Evolutionary conservation across 2,329 filamentous ascomycete species (phyloP), one percentile per base, ranked within the genome.

Genomic region (Paraphoma chrysanthemicola): DNA sequence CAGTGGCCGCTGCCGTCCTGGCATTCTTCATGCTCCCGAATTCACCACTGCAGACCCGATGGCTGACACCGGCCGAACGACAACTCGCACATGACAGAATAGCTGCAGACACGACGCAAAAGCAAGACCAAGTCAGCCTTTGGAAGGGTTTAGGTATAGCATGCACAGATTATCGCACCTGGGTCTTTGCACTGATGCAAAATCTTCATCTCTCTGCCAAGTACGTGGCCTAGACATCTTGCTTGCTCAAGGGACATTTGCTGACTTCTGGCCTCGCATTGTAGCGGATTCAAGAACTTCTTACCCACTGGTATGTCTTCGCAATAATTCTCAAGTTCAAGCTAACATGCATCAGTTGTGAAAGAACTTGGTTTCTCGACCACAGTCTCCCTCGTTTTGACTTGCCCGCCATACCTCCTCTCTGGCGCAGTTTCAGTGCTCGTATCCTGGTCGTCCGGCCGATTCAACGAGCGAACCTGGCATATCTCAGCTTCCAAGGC

Each of bases 61-160:
- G 81, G 80, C 70, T 83, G 6, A 78, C 63, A 1, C 71, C 67
- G 0, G 76, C 78, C 2, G 79, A 85, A 64, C 75, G 77, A 23
- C 71, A 81, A 46, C 45, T 70, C 7, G 67, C 68, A 2, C 63
- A 71, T 18, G 45, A 59, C 30, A 61, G 66, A 7, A 68, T 71
- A 65, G 75, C 78, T 53, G 69, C 70, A 30, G 83, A 86, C 54
- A 84, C 81, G 72, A 46, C 78, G 69, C 2, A 57, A 71, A 8
- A 59, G 71, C 18, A 73, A 69, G 53, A 60, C 47, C 56, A 48
- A 9, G 53, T 56, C 29, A 59, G 60, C 41, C 56, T 64, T 11
- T 61, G 64, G 48, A 60, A 52, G 38, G 63, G 64, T 36, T 56
- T 65, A 4, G 48, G 53, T 11, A 54, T 64, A 45, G 63, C 63